Evolutionary conservation across 371 early-diverging fungal species (phyloP).

Genomic region (Mucor circinelloides): DNA sequence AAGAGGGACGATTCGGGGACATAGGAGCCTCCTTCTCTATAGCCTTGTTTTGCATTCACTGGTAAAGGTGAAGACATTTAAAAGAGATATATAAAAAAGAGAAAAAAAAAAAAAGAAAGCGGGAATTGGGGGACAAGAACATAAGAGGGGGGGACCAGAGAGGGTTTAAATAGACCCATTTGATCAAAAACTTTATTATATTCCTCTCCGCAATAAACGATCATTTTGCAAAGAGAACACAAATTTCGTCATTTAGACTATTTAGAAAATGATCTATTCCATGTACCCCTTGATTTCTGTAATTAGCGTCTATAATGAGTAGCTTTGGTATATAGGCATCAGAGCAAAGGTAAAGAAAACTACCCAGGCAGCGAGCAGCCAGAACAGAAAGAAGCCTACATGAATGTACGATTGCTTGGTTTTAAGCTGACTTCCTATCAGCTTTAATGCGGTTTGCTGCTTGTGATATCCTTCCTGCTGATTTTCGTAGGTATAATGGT

Average conservation of each 20-base stretch:
- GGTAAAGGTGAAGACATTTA: constrained; percentile 52
- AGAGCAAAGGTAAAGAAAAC: constrained; percentile 47
- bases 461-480: neutral
- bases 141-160: too few species aligned
- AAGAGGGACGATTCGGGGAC: constrained; percentile 15
- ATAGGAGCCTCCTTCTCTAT: constrained; percentile 17
- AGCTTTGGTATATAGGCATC: constrained; percentile 47
- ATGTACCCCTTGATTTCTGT: neutral
- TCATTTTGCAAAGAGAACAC: neutral
- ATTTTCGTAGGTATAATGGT: constrained; percentile 15
- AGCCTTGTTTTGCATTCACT: constrained; percentile 50
- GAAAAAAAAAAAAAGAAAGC: constrained; percentile 14
- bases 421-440: constrained; percentile 34
- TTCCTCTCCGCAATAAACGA: neutral
- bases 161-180: neutral
- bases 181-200: neutral
- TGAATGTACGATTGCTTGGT: constrained; percentile 28
- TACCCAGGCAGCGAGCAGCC: constrained; percentile 43
- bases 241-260: neutral
- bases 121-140: neutral
- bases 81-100: neutral
- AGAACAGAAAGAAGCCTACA: constrained; percentile 31
- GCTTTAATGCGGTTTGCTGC: constrained; percentile 19
- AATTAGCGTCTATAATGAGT: neutral
- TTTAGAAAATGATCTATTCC: neutral